Percentiles rank a stretch among this genome's conserved stretches.
phyloP scores from a whole-genome alignment of 306 rosid species.

The Delonix regia region DNA sequence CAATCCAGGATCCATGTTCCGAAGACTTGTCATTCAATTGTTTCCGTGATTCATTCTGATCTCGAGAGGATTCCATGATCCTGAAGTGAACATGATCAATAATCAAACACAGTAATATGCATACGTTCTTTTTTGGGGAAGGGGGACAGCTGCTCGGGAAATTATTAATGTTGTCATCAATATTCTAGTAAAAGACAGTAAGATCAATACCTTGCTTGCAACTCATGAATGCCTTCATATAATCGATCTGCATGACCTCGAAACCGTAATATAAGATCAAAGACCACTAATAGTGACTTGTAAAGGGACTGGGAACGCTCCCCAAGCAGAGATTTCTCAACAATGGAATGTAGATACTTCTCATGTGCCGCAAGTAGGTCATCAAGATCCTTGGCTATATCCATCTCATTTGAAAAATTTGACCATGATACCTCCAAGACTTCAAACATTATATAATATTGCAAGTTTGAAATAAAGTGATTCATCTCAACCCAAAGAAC shows the following conservation, averaged over 20 bases:
- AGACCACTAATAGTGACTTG: slow-evolving; percentile 76
- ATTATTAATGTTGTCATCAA: too few species aligned
- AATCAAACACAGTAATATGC: slow-evolving; percentile 20
- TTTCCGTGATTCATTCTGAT: slow-evolving; percentile 60
- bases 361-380: slow-evolving; percentile 93
- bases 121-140: background rate
- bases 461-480: slow-evolving; percentile 92
- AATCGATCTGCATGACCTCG: slow-evolving; percentile 80
- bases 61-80: slow-evolving; percentile 67
- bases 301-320: slow-evolving; percentile 81
- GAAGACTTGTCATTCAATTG: slow-evolving; percentile 44
- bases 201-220: slow-evolving; percentile 79
- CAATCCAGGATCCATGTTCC: slow-evolving; percentile 70
- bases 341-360: slow-evolving; percentile 78
- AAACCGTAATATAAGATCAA: slow-evolving; percentile 82
- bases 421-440: slow-evolving; percentile 96
- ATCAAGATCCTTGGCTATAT: slow-evolving; percentile 89
- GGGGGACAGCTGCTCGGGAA: background rate
- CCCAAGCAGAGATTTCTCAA: slow-evolving; percentile 92
- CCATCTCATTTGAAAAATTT: slow-evolving; percentile 75
- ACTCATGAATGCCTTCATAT: slow-evolving; percentile 84
- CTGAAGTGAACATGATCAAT: slow-evolving; percentile 51
- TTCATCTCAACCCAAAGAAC: slow-evolving; percentile 95
- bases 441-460: slow-evolving; percentile 94
- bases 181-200: background rate